Conservation (phyloP, 2,329 filamentous ascomycete genomes). For the Hymenoscyphus fructigenus region DNA sequence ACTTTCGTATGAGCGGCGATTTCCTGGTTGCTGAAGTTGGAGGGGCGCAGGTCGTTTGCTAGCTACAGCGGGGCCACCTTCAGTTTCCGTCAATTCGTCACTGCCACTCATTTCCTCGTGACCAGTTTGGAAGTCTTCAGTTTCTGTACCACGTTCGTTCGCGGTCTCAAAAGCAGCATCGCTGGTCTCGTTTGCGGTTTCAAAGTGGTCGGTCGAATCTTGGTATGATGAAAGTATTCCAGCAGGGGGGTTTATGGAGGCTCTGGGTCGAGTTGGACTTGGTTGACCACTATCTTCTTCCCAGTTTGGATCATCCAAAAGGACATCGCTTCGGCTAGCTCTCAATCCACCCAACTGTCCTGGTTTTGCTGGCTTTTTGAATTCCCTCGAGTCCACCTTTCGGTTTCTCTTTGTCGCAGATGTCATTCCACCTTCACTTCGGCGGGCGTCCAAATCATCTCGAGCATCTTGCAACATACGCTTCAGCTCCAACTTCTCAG, state of each 20-base stretch:
- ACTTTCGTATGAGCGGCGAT: constrained; percentile 73
- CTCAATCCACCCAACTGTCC: constrained; percentile 73
- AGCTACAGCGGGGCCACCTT: constrained; percentile 45
- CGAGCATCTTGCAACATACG: constrained; percentile 93
- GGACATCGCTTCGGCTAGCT: constrained; percentile 72
- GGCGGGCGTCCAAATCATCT: constrained; percentile 78
- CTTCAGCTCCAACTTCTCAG: constrained; percentile 93
- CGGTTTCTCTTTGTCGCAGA: constrained; percentile 58
- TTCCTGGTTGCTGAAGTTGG: constrained; percentile 48
- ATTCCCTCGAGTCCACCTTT: constrained; percentile 63
- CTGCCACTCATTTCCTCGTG: constrained; percentile 72
- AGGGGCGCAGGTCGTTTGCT: constrained; percentile 43
- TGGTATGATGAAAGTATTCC: constrained; percentile 32
- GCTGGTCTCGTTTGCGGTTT: constrained; percentile 76
- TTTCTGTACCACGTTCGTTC: constrained; percentile 82
- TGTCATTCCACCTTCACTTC: constrained; percentile 46
- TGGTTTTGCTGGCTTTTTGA: constrained; percentile 77
- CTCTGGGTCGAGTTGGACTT: constrained; percentile 54
- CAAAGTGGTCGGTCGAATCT: constrained; percentile 68
- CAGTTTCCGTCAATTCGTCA: constrained; percentile 79
- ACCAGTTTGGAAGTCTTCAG: constrained; percentile 94
- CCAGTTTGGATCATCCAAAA: constrained; percentile 79
- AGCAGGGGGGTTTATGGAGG: constrained; percentile 35
- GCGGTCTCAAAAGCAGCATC: constrained; percentile 68
- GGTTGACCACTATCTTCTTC: constrained; percentile 68